A percentile compares a stretch with the other conserved stretches of the same genome.
These are phyloP conservation scores for Pisolithus microcarpus DNA, from an alignment of 768 basidiomycete genomes.

Conservation along the genomic window DNA sequence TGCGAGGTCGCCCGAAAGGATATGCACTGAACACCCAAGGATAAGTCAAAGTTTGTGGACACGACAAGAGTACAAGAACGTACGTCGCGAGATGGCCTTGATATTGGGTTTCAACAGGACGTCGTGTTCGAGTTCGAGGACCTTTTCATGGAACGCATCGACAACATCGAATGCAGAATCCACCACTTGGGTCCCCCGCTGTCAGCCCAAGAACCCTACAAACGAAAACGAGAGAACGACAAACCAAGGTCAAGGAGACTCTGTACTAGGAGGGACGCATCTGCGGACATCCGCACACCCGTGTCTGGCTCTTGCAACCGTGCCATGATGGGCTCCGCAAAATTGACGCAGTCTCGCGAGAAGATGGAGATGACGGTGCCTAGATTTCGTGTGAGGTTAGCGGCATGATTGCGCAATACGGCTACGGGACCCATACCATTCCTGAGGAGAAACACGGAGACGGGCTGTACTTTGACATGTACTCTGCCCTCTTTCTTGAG, in stretches of 20 bases:
- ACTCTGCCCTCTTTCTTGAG: constrained; percentile 52
- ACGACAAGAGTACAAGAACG: constrained; percentile 16
- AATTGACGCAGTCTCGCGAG: constrained; percentile 36
- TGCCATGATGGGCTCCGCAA: constrained; percentile 51
- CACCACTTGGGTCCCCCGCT: constrained; percentile 40
- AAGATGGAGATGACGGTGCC: constrained; percentile 61
- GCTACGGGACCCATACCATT: constrained; percentile 36
- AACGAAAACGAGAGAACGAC: constrained; percentile 3
- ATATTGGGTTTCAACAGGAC: constrained; percentile 57
- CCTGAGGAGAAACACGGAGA: constrained; percentile 62
- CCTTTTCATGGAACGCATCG: constrained; percentile 58
- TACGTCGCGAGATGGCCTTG: constrained; percentile 52
- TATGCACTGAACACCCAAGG: too few species aligned
- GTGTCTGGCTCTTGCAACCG: constrained; percentile 55
- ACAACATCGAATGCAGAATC: constrained; percentile 63
- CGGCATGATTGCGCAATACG: constrained; percentile 29
- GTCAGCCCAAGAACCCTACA: neutral
- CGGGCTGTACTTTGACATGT: constrained; percentile 50
- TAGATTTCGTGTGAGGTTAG: constrained; percentile 13
- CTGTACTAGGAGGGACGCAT: constrained; percentile 63
- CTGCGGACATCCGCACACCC: constrained; percentile 52
- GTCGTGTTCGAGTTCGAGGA: constrained; percentile 52
- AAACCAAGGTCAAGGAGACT: constrained; percentile 52
- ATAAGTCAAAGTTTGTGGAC: neutral
- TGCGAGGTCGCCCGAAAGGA: constrained; percentile 67